Conservation (phyloP, 371 early-diverging fungal genomes). For the Rhizopus microsporus region DNA sequence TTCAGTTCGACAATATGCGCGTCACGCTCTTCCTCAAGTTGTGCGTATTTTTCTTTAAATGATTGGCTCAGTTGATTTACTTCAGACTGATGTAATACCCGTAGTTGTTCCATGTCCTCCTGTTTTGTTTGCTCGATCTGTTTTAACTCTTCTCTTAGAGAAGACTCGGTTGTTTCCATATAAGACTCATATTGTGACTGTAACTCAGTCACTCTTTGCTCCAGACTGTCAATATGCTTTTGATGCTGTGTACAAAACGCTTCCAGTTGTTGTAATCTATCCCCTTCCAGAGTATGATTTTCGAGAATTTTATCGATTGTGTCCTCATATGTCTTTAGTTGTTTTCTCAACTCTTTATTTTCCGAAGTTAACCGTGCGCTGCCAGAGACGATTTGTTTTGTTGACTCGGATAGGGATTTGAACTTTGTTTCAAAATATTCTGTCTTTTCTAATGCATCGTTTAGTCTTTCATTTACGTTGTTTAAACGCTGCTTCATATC, state of each 20-base stretch:
- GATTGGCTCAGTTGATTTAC: too few species aligned
- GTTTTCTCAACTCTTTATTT: slow-evolving; percentile 18
- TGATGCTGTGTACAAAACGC: not conserved
- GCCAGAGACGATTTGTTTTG: too few species aligned
- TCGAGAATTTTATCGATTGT: slow-evolving; percentile 21
- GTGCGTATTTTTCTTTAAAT: not conserved
- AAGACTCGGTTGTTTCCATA: too few species aligned
- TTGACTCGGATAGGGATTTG: not conserved
- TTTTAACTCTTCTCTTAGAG: not conserved
- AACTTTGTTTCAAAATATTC: not conserved
- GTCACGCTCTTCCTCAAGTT: not conserved
- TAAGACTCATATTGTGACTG: too few species aligned
- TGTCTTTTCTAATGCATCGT: not conserved
- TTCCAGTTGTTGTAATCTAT: slow-evolving; percentile 1
- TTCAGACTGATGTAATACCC: not conserved
- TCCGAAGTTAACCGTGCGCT: not conserved
- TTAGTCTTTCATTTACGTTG: not conserved
- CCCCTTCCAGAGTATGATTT: slow-evolving; percentile 14
- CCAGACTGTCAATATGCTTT: too few species aligned
- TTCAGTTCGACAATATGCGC: not conserved
- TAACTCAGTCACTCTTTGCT: too few species aligned
- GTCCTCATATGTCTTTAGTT: slow-evolving; percentile 26
- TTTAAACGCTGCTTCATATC: not conserved
- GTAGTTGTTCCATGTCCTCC: not conserved
- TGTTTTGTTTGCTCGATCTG: not conserved